Percentiles rank a stretch among this genome's conserved stretches.
These are phyloP conservation scores for Diatrype stigma DNA, from an alignment of 2,329 filamentous ascomycete genomes.

Conservation along the genomic window DNA sequence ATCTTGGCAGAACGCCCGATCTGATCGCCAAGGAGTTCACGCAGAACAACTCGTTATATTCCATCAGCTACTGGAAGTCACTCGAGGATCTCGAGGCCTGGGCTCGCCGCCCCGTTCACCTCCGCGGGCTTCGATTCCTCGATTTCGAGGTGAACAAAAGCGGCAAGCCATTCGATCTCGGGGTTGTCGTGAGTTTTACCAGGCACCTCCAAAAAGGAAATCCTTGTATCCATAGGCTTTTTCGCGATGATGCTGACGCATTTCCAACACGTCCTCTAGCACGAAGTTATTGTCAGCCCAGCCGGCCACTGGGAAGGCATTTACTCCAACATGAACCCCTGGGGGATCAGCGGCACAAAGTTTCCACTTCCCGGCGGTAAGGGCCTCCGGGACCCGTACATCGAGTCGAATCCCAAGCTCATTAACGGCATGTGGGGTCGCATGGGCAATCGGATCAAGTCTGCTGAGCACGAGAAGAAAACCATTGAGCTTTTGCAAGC, in stretches of 20 bases:
- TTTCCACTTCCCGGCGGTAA: neutral
- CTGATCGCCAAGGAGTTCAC: neutral
- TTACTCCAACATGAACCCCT: constrained; percentile 1
- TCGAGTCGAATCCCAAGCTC: neutral
- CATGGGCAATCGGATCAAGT: constrained; percentile 3
- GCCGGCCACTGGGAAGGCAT: constrained; percentile 1
- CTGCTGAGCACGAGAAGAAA: neutral
- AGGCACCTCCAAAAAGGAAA: too few species aligned
- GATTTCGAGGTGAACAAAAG: neutral
- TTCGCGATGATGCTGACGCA: too few species aligned
- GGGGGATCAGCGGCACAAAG: neutral
- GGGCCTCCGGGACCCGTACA: neutral
- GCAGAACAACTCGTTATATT: neutral
- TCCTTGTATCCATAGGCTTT: too few species aligned
- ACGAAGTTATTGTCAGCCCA: constrained; percentile 1
- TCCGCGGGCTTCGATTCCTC: neutral
- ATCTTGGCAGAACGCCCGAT: constrained; percentile 1
- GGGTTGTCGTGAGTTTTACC: neutral
- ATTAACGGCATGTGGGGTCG: constrained; percentile 4
- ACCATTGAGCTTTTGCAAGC: too few species aligned
- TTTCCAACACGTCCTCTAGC: neutral
- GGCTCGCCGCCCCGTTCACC: constrained; percentile 1
- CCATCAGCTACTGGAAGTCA: constrained; percentile 2
- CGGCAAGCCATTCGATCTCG: neutral
- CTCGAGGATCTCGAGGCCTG: constrained; percentile 1